Conservation (phyloP, 2,329 filamentous ascomycete species). For the Colletotrichum sp. region DNA sequence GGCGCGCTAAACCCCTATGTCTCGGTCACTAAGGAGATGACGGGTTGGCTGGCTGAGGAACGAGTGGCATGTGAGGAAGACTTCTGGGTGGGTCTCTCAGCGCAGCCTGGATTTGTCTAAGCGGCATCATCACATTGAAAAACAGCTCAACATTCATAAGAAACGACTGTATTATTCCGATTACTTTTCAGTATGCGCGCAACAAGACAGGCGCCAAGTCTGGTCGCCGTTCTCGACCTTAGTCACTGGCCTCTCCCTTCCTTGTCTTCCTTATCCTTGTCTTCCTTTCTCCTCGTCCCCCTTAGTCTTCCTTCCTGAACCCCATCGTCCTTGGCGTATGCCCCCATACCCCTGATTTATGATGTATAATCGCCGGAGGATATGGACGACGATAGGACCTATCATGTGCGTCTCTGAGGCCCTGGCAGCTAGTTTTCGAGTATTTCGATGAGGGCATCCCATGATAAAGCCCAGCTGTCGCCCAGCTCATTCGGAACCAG, state of each 20-base stretch:
- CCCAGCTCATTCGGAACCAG: rapidly evolving
- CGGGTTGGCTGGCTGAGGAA: background rate
- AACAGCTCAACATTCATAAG: background rate
- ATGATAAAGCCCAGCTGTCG: too few relatives aligned
- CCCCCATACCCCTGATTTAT: background rate
- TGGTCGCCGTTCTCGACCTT: background rate
- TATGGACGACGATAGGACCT: rapidly evolving
- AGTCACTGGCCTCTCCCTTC: background rate
- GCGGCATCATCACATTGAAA: background rate
- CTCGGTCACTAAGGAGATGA: background rate
- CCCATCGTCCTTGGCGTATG: background rate
- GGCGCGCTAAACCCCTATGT: background rate
- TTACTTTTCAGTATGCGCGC: background rate
- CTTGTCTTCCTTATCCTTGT: background rate
- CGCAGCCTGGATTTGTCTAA: background rate
- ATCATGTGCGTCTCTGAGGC: background rate
- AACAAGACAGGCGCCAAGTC: background rate
- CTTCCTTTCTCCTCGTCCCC: background rate
- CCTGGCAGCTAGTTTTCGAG: background rate
- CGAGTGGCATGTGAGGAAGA: background rate
- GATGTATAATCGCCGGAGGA: background rate
- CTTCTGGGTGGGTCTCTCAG: background rate
- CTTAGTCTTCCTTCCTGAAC: background rate
- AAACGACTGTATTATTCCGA: background rate
- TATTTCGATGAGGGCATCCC: background rate